Conservation (phyloP, 2,329 filamentous ascomycete species). For the Fusarium brevicatenulatum region DNA sequence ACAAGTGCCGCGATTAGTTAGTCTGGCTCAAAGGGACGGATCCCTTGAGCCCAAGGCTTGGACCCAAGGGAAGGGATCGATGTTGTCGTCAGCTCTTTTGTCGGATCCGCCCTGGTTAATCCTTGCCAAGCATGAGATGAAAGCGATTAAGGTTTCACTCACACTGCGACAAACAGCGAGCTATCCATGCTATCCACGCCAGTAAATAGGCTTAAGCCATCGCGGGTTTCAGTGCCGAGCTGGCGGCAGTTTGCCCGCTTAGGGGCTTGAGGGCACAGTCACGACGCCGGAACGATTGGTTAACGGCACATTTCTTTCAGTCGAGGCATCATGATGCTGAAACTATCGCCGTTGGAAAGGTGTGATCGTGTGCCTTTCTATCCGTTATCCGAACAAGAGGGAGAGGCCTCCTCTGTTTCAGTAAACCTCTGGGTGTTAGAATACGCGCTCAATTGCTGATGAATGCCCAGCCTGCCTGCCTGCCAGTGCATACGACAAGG, state of each 20-base stretch:
- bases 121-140: constrained; percentile 3
- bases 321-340: constrained; percentile 17
- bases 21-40: background rate
- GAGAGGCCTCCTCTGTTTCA: constrained; percentile 5
- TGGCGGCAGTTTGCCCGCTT: background rate
- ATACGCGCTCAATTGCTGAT: constrained; percentile 5
- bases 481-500: background rate
- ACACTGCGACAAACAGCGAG: constrained; percentile 17
- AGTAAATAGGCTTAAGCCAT: background rate
- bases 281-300: constrained; percentile 7
- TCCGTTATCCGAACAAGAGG: background rate
- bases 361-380: background rate
- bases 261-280: background rate
- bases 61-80: background rate
- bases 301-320: background rate
- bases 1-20: constrained; percentile 22
- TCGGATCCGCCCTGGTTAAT: constrained; percentile 20
- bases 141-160: constrained; percentile 30
- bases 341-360: constrained; percentile 7
- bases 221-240: constrained; percentile 1
- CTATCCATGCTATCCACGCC: background rate
- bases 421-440: background rate
- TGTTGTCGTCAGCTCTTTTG: constrained; percentile 20
- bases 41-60: background rate
- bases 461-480: background rate